A percentile compares a stretch with the other conserved stretches of the same genome.
phyloP scores from a whole-genome alignment of 176 grass and related monocot species.

The Oryza meridionalis region DNA sequence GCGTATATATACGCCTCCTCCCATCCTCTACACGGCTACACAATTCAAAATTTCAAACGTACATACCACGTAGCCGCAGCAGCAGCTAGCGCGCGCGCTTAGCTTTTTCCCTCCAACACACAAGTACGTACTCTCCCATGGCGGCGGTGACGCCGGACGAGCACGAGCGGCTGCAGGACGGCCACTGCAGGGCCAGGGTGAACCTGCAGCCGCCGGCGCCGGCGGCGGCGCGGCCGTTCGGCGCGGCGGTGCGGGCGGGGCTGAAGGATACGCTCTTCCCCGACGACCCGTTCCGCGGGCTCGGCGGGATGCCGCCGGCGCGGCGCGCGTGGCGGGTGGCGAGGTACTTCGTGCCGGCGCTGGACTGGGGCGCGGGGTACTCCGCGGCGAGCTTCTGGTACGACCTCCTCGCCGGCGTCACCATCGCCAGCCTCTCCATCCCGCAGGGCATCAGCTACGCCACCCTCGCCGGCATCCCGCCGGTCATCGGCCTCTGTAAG shows the following conservation, averaged over 20 bases:
- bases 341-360: conserved; percentile 48
- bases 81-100: too few species aligned
- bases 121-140: not conserved
- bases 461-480: conserved; percentile 54
- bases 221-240: not conserved
- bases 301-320: conserved; percentile 4
- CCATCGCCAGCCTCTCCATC: conserved; percentile 70
- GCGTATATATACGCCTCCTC: not conserved
- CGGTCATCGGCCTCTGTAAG: conserved; percentile 63
- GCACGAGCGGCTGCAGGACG: not conserved
- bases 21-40: not conserved
- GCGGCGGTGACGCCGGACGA: not conserved
- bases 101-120: not conserved
- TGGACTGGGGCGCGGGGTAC: conserved; percentile 52
- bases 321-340: conserved; percentile 5
- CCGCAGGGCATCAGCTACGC: conserved; percentile 73
- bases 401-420: conserved; percentile 61
- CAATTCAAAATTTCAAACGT: not conserved
- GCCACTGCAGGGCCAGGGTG: not conserved
- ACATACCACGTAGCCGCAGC: too few species aligned
- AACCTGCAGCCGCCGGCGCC: conserved; percentile 9
- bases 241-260: not conserved
- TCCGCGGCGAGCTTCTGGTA: conserved; percentile 36
- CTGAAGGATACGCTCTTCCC: conserved; percentile 59
- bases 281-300: conserved; percentile 52